Evolutionary conservation across 306 rosid genomes (phyloP).

Genomic region (Medicago truncatula): MtrunA17r5.0-ANR NC_053048.1:6661501-6662000

Average conservation of each 20-base stretch:
- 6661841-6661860: conserved; percentile 1
- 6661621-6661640: neutral
- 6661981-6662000: conserved; percentile 27
- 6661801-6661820: conserved; percentile 8
- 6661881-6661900: neutral
- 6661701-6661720: neutral
- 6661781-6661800: conserved; percentile 16
- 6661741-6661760: neutral
- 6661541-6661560: too few relatives aligned
- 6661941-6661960: conserved; percentile 7
- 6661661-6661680: neutral
- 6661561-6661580: too few relatives aligned
- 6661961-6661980: too few relatives aligned
- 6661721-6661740: neutral
- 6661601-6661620: neutral
- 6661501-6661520: too few relatives aligned
- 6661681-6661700: neutral
- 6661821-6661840: neutral
- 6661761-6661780: fast-evolving
- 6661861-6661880: neutral
- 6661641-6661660: too few relatives aligned
- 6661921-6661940: neutral
- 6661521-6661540: too few relatives aligned
- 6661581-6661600: too few relatives aligned
- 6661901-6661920: neutral